A percentile compares a stretch with the other conserved stretches of the same genome.
Conservation (phyloP, 1,139 yeast species). For the Yamadazyma conglobata region DNA sequence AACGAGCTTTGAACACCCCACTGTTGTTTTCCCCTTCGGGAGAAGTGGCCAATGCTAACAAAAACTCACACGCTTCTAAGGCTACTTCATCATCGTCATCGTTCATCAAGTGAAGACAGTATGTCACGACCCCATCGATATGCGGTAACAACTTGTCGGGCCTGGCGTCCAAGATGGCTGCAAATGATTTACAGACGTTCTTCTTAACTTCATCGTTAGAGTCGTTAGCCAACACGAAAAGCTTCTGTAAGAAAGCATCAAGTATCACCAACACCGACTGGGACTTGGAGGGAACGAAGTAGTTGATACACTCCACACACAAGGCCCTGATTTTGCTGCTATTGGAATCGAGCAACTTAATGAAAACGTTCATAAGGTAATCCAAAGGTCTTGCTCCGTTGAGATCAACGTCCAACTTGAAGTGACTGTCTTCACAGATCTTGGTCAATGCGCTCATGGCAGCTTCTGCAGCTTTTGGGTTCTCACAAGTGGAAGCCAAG, state of each 20-base stretch:
- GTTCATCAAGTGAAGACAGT: slow-evolving; percentile 76
- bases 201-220: slow-evolving; percentile 58
- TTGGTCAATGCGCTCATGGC: slow-evolving; percentile 81
- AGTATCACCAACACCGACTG: slow-evolving; percentile 62
- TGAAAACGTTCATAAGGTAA: slow-evolving; percentile 61
- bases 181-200: slow-evolving; percentile 76
- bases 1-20: slow-evolving; percentile 50
- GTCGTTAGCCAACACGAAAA: slow-evolving; percentile 66
- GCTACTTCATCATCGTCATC: slow-evolving; percentile 68
- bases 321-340: slow-evolving; percentile 56
- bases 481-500: slow-evolving; percentile 38
- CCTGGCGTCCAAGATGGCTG: slow-evolving; percentile 67
- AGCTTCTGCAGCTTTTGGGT: slow-evolving; percentile 46
- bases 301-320: slow-evolving; percentile 72
- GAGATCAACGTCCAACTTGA: slow-evolving; percentile 55
- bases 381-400: slow-evolving; percentile 68
- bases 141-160: slow-evolving; percentile 83
- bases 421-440: slow-evolving; percentile 81
- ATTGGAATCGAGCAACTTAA: slow-evolving; percentile 35
- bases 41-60: slow-evolving; percentile 68
- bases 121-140: slow-evolving; percentile 78
- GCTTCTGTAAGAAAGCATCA: slow-evolving; percentile 60
- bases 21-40: slow-evolving; percentile 46
- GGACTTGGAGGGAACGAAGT: slow-evolving; percentile 65
- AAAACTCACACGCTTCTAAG: slow-evolving; percentile 88